Evolutionary conservation across 352 stramenopile genomes (phyloP), one percentile per base, ranked within the genome.

Genomic region (Globisporangium perplexum): DNA sequence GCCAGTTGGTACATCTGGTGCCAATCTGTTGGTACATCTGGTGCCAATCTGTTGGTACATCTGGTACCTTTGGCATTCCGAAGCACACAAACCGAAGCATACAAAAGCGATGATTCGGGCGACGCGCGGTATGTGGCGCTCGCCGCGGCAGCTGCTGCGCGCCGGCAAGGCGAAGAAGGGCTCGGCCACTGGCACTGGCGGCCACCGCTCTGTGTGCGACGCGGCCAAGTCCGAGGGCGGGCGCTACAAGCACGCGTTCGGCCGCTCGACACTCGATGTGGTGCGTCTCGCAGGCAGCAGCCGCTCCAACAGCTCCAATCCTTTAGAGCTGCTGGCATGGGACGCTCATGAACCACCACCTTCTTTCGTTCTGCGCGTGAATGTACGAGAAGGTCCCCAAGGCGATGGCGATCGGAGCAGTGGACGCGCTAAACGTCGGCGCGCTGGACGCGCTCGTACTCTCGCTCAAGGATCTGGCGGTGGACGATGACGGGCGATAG

Each of bases 401-500:
- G 24, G 65, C 68, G 42, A n/a, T 88, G 38, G 50, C 59, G 36
- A 60, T 74, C 14, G 57, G 66, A 14, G 60, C 57, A 1, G 31
- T 63, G 28, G 66, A 62, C 3, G 42, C 83, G 30, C 55, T 77
- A 22, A 57, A 79, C 48, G 58, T 74, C 17, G 65, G 71, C 28
- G 55, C 68, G 23, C 59, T 83, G 28, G 68, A 86, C 47, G 74
- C 61, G n/a, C 53, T 83, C 26, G 61, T 69, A 18, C 24, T 72
- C 18, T 53, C 72, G 30, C 30, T 76, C 30, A 73, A 72, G 45
- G 57, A 62, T 17, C 56, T 90, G 35, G 59, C 61, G 12, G 78
- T 88, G 28, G 78, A 88, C 57, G 78, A 90, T 47, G 78, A 89
- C 49, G 78, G 78, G 18, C 78, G 78, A 90, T 90, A 87, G 69